Conservation (phyloP, 148 eudicot species). For the Arbutus unedo region DNA sequence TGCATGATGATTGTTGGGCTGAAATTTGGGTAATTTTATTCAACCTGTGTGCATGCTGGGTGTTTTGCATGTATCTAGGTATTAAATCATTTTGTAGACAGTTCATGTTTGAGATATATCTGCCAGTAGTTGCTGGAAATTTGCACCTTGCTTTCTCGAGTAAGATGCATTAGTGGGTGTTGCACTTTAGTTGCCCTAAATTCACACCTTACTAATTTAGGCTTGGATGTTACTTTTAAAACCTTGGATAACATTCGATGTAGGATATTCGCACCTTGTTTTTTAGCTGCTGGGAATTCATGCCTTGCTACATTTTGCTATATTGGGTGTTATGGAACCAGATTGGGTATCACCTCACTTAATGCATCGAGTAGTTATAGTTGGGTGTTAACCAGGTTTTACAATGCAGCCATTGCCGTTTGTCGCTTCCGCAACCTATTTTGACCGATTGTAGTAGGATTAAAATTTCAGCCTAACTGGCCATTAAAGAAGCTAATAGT, state of each 20-base stretch:
- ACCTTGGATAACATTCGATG: not conserved
- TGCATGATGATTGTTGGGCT: not conserved
- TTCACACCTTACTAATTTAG: not conserved
- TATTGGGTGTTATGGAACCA: not conserved
- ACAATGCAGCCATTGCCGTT: not conserved
- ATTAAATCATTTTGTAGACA: slow-evolving; percentile 8
- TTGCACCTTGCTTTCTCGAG: not conserved
- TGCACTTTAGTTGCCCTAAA: not conserved
- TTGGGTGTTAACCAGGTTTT: not conserved
- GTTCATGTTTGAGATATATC: not conserved
- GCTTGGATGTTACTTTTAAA: not conserved
- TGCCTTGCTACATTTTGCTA: not conserved
- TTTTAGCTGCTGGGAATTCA: too few species aligned
- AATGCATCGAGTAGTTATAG: not conserved
- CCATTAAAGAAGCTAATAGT: not conserved
- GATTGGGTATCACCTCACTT: not conserved
- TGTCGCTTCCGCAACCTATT: not conserved
- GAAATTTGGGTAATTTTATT: not conserved
- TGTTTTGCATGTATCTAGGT: not conserved
- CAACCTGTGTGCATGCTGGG: not conserved
- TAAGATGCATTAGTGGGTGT: not conserved
- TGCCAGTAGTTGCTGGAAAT: not conserved
- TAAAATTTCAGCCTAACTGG: not conserved
- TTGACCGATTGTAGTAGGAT: not conserved
- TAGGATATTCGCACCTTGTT: not conserved